These are phyloP conservation scores for Xylaria venustula DNA, from an alignment of 495 filamentous ascomycete genomes.

Conservation along the genomic window DNA sequence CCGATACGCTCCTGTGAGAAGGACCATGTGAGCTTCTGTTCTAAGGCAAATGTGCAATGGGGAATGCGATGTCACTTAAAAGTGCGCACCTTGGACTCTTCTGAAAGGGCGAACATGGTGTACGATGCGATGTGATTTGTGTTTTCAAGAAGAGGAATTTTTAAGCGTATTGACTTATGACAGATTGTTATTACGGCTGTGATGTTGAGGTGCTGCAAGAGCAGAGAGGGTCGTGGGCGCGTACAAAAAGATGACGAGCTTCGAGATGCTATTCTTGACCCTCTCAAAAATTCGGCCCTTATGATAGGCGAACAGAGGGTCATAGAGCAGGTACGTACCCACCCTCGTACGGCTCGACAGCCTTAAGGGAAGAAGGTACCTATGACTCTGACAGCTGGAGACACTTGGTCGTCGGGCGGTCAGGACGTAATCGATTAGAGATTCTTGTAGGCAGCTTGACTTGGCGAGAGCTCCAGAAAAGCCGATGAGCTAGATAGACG, in stretches of 20 bases:
- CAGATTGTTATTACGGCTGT: no score
- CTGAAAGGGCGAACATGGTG: conserved; percentile 84
- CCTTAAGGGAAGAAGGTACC: no score
- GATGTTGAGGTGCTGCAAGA: no score
- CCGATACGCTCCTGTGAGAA: conserved; percentile 83
- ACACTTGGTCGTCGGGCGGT: no score
- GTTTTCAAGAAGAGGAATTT: no score
- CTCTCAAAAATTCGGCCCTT: conserved; percentile 9
- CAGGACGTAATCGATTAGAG: no score
- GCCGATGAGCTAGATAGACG: no score
- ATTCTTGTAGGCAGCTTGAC: no score
- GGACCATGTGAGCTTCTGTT: conserved; percentile 6
- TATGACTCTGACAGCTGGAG: neutral
- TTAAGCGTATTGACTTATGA: no score
- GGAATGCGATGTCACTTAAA: neutral
- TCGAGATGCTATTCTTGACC: conserved; percentile 8
- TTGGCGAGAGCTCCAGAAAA: no score
- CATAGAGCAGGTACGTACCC: no score
- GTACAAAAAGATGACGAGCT: conserved; percentile 7
- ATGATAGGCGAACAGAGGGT: neutral
- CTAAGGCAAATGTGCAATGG: neutral
- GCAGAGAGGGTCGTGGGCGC: conserved; percentile 3
- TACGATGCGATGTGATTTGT: neutral
- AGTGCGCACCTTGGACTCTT: conserved; percentile 82
- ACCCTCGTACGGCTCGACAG: no score